A percentile compares a stretch with the other conserved stretches of the same genome.
phyloP scores from a whole-genome alignment of 108 stramenopile species.

The Cyclotella sp. region DNA sequence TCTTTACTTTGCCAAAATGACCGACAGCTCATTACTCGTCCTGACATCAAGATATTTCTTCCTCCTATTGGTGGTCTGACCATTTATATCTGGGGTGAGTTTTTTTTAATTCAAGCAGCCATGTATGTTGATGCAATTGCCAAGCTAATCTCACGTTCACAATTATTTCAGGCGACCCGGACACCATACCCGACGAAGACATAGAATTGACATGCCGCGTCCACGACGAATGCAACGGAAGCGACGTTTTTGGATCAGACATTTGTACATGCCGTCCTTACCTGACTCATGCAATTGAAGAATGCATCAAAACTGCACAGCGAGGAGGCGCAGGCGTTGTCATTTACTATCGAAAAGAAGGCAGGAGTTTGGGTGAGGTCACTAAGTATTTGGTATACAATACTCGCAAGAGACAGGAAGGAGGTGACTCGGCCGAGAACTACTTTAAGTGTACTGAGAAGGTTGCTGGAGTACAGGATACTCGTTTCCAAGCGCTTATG shows the following conservation, averaged over 20 bases:
- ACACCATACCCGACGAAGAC: conserved; percentile 96
- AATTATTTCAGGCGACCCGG: conserved; percentile 70
- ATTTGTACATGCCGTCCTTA: conserved; percentile 99
- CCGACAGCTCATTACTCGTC: conserved; percentile 81
- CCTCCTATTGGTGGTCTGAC: conserved; percentile 99
- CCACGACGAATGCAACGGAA: conserved; percentile 99
- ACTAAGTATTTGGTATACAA: conserved; percentile 99
- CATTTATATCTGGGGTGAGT: conserved; percentile 97
- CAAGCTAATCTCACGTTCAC: neutral
- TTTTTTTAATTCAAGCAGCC: neutral
- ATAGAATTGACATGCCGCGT: conserved; percentile 96
- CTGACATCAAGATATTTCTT: conserved; percentile 97
- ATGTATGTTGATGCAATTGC: too few species aligned
- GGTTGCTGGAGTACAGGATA: conserved; percentile 96
- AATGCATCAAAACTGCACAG: conserved; percentile 97
- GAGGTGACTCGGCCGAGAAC: conserved; percentile 93
- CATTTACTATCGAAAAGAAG: conserved; percentile 99
- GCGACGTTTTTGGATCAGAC: conserved; percentile 97
- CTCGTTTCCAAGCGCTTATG: conserved; percentile 98
- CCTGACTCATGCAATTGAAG: conserved; percentile 99
- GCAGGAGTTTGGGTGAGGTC: conserved; percentile 94
- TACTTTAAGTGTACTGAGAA: conserved; percentile 98
- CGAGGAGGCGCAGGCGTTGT: conserved; percentile 95
- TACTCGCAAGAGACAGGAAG: conserved; percentile 97
- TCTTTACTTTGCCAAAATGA: conserved; percentile 13